phyloP scores from a whole-genome alignment of 202 grass and related monocot species.

The Panicum virgatum region DNA sequence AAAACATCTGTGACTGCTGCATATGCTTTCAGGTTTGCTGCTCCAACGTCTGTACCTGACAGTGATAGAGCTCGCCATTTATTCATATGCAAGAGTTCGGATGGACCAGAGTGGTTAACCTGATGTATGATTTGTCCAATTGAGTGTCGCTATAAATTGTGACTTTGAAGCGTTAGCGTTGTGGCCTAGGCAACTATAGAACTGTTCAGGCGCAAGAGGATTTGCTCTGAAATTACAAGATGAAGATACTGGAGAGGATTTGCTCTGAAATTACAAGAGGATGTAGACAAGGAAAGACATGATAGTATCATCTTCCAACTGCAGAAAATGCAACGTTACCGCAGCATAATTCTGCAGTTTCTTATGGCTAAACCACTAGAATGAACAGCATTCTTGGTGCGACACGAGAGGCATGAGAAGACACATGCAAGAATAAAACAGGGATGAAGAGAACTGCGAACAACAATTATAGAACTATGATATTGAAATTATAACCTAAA shows the following conservation, averaged over 20 bases:
- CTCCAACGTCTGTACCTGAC: neutral
- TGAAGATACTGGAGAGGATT: neutral
- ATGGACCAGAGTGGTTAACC: too few species aligned
- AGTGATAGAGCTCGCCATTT: neutral
- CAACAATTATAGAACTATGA: constrained; percentile 49
- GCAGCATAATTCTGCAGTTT: constrained; percentile 36
- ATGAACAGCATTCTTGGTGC: constrained; percentile 29
- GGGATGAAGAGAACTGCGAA: neutral
- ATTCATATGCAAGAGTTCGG: neutral
- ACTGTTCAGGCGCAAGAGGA: neutral
- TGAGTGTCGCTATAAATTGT: too few species aligned
- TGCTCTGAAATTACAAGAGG: constrained; percentile 19
- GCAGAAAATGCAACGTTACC: constrained; percentile 11
- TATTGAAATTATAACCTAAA: constrained; percentile 64
- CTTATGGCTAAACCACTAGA: constrained; percentile 39
- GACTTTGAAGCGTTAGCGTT: neutral
- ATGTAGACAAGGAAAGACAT: neutral
- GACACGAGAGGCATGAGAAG: neutral
- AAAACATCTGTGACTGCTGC: neutral
- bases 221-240: constrained; percentile 15
- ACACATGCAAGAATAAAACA: neutral
- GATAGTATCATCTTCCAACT: constrained; percentile 20
- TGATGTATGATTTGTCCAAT: neutral
- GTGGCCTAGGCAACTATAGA: neutral
- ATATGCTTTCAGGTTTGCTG: neutral